Evolutionary conservation across 306 rosid genomes (phyloP).

Genomic region (Medicago lupulina): DNA sequence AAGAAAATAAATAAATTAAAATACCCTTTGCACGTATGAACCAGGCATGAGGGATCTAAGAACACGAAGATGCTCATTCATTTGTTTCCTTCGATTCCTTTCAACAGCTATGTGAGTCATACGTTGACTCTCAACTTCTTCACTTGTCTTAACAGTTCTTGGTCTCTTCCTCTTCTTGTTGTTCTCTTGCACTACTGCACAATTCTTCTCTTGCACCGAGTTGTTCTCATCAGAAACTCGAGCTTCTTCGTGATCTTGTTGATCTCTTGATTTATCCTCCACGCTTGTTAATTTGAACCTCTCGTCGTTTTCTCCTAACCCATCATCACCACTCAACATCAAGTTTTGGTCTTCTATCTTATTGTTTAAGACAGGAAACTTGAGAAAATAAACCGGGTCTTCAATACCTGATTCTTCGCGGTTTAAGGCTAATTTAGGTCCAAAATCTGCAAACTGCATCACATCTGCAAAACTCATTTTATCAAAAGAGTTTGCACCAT

Average conservation of each 20-base stretch:
- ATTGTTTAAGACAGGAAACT: slow-evolving; percentile 83
- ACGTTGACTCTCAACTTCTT: slow-evolving; percentile 93
- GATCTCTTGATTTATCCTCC: slow-evolving; percentile 39
- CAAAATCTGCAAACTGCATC: slow-evolving; percentile 74
- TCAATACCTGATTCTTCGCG: slow-evolving; percentile 68
- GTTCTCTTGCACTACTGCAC: slow-evolving; percentile 34
- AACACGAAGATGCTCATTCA: slow-evolving; percentile 97
- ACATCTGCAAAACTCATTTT: slow-evolving; percentile 84
- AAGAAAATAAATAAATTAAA: too few relatives aligned
- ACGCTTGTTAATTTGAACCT: slow-evolving; percentile 43
- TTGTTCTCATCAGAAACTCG: slow-evolving; percentile 32
- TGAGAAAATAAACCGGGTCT: slow-evolving; percentile 81
- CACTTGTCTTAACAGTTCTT: slow-evolving; percentile 71
- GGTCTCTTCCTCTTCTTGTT: slow-evolving; percentile 82
- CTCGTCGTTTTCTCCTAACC: slow-evolving; percentile 36
- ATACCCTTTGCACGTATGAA: slow-evolving; percentile 87
- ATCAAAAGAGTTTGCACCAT: slow-evolving; percentile 52
- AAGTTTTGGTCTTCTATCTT: slow-evolving; percentile 57
- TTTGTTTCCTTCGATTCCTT: slow-evolving; percentile 88
- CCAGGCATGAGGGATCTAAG: slow-evolving; percentile 97
- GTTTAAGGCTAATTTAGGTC: slow-evolving; percentile 48
- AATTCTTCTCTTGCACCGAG: slow-evolving; percentile 37
- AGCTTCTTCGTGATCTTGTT: slow-evolving; percentile 37
- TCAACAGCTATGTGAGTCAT: slow-evolving; percentile 97
- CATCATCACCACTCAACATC: slow-evolving; percentile 23